phyloP scores from a whole-genome alignment of 2,329 filamentous ascomycete species.

The Trichothecium sympodiale region DNA sequence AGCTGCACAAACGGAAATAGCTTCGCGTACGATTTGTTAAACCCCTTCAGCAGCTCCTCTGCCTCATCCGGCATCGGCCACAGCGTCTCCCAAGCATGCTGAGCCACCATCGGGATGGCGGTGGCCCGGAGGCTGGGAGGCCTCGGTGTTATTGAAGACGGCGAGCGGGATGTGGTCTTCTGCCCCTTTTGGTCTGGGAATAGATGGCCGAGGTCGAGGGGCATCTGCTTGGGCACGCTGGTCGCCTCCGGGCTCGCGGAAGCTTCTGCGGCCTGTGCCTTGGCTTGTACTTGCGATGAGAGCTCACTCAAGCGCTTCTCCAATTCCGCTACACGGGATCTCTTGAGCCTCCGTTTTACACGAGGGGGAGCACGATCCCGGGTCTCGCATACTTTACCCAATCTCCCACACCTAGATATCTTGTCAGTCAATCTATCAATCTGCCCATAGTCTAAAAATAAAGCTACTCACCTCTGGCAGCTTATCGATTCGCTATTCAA shows the following conservation, averaged over 20 bases:
- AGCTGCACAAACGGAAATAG: constrained; percentile 36
- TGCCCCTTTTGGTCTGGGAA: constrained; percentile 2
- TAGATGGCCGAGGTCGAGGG: not conserved
- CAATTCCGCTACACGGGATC: constrained; percentile 37
- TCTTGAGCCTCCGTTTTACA: constrained; percentile 32
- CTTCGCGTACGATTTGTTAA: constrained; percentile 18
- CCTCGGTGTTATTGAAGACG: constrained; percentile 10
- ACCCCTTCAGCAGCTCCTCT: constrained; percentile 25
- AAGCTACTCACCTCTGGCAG: constrained; percentile 31
- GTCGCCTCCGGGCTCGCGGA: not conserved
- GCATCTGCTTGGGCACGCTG: too few relatives aligned
- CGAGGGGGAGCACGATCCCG: constrained; percentile 37
- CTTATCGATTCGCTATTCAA: constrained; percentile 26
- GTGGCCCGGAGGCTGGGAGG: constrained; percentile 11
- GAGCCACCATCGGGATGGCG: constrained; percentile 1
- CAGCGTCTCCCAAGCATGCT: constrained; percentile 16
- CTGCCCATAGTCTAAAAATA: constrained; percentile 1
- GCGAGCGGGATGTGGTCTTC: too few relatives aligned
- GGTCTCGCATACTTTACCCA: constrained; percentile 33
- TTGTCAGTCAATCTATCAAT: not conserved
- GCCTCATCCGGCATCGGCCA: constrained; percentile 33
- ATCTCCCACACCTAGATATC: constrained; percentile 31
- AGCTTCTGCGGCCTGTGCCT: constrained; percentile 2
- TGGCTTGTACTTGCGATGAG: constrained; percentile 22
- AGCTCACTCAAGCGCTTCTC: constrained; percentile 39